Base-by-base conservation (phyloP, 2,329 filamentous ascomycete genomes). In the Aspergillus niger region DNA sequence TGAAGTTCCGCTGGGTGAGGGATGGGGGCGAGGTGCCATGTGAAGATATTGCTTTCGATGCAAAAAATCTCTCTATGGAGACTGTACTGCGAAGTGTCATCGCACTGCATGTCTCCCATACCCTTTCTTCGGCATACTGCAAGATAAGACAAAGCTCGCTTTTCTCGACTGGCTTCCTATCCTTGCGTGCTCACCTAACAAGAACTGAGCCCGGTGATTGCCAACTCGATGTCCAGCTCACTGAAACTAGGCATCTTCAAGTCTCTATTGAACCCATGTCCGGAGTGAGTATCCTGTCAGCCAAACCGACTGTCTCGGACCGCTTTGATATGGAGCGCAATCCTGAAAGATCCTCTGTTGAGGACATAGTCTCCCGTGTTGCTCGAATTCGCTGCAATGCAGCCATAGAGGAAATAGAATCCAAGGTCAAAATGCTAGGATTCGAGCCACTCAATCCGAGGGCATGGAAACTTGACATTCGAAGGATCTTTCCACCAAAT, bases 191-290 rank as follows among this genome's bases (percentile, higher is more conserved):
- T 57, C 79, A 79, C 24, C 77, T 86, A 20, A 90, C 88, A 13
- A 75, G 78, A 6, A 79, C 80, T 1, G 86, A 91, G 52, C 88
- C 91, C 1, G 83, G 84, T 11, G 83, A 89, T 39, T 93, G 90
- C 49, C 81, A 77, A 32, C 80, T 98, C 56, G 82, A 81, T 32
- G 83, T 94, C 67, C 88, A 91, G 65, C 80, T 96, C 28, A 89
- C 90, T 4, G 80, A 82, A n/a, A 80, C 83, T 26, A 82, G 86
- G 58, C 79, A 81, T 39, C 77, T 90, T 36, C 84, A 81, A 5
- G 75, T 96, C 28, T 82, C 85, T 17, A 82, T 97, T 50, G 91
- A 96, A 66, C 87, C 90, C 0, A 86, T 91, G 26, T 92, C 90
- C 0, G 95, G 95, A n/a, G 78, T 83, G 10, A 89, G 92, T 63